Base-by-base conservation (phyloP, 805 yeast genomes). In the Starmerella apis region DNA sequence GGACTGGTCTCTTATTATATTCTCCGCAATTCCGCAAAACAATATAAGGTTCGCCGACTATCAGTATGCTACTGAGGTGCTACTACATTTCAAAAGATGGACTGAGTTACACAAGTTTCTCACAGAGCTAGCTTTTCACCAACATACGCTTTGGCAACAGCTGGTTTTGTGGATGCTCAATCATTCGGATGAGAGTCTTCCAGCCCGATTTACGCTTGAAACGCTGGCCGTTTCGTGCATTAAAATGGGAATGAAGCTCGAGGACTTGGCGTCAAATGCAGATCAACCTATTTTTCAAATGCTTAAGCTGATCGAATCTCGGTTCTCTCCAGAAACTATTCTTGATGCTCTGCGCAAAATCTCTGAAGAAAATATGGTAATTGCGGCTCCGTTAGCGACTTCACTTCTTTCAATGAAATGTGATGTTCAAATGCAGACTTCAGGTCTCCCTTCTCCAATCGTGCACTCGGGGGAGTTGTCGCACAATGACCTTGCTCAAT, bases 141-240 rank as follows among this genome's bases (percentile, higher is more conserved):
- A 31, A 35, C 61, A 60, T 1, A 31, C 43, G 1, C 4, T 38
- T n/a, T 54, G 57, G 57, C 55, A 51, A n/a, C 37, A 23, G 31
- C 20, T 54, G 23, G 23, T 45, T 14, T n/a, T 25, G 19, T 43
- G 46, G 46, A 13, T 43, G 3, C 36, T 43, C 4, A 8, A 11
- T 1, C n/a, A 16, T n/a, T 16, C 35, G 1, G 43, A 14, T 9
- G 9, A 14, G 8, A 13, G 23, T 11, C 33, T 37, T 4, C 43
- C 42, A 13, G 36, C 43, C 20, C 28, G 18, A 6, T 20, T 46
- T 16, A 16, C 35, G 18, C 43, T 46, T 22, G 43, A 37, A 11
- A 22, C 41, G 27, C 23, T 46, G 20, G 43, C 27, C 4, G 41
- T 22, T 11, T 35, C 48, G 23, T 30, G 38, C 25, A n/a, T 36